Evolutionary conservation across 257 asterid species (phyloP), one percentile per base, ranked within the genome.

Genomic region (Nicotiana sylvestris): DNA sequence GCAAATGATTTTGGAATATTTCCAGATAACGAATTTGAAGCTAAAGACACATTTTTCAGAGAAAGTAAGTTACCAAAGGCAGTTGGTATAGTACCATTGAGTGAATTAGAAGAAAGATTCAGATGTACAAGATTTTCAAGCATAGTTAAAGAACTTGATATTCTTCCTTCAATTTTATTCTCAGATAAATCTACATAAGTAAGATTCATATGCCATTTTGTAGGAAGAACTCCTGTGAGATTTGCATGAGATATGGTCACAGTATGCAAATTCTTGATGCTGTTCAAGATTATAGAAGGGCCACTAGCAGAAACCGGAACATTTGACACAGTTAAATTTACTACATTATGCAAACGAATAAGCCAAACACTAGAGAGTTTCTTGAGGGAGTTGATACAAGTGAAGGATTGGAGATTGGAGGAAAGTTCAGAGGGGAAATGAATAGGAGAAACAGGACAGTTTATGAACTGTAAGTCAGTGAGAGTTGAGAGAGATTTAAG

Each of bases 401-500:
- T 92, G 92, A 96, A 94, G 1, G 95, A 60, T 12, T 18, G 91
- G 69, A 96, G 92, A 76, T 90, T 94, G 0, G 86, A 51, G 33
- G 92, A 32, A 85, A 96, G 94, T 9, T 93, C 92, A 11, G 91
- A 15, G 39, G 98, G 99, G 88, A 92, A 88, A 37, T 85, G 91
- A 46, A 91, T 82, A n/a, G 91, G 91, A 16, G 94, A 77, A 55
- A 96, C 78, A 65, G 94, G 98, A 89, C 98, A 96, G 91, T 90
- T 86, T n/a, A 91, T 15, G 90, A 94, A 92, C 66, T 51, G 85
- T 16, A 94, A 86, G 49, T 93, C 85, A 4, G 86, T 88, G 80
- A 96, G 92, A 29, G 98, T 90, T 78, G 94, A 88, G 83, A 96
- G 98, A 46, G 98, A 88, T 70, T 93, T 86, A 66, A 94, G 94